A percentile compares a stretch with the other conserved stretches of the same genome.
Conservation (phyloP, 2,329 filamentous ascomycete genomes). For the Cryphonectria carpinicola region DNA sequence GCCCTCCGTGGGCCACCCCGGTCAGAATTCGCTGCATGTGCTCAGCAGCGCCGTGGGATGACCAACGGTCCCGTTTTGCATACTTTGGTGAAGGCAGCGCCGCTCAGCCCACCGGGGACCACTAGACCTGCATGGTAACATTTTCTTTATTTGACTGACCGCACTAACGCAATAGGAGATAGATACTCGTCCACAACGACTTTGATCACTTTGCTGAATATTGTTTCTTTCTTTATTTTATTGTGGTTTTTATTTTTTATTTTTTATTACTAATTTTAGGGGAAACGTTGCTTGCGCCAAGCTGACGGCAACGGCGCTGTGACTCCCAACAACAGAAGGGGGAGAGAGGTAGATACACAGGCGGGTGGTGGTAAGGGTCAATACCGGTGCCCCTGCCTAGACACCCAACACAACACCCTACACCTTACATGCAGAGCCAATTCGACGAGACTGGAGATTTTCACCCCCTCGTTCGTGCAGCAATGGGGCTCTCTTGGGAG, state of each 20-base stretch:
- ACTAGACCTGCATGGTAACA: conserved; percentile 18
- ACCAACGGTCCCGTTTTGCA: conserved; percentile 24
- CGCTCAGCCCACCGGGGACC: conserved; percentile 28
- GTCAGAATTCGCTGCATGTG: conserved; percentile 19
- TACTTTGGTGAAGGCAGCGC: conserved; percentile 25
- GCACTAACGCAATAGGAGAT: conserved; percentile 7
- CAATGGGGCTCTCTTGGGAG: conserved; percentile 9
- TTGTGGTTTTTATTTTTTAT: conserved; percentile 2
- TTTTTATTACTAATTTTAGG: conserved; percentile 24
- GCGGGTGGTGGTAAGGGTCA: conserved; percentile 18
- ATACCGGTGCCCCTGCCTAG: conserved; percentile 14
- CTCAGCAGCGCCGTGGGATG: conserved; percentile 25
- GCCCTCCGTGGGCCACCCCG: conserved; percentile 21
- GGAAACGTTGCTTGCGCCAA: conserved; percentile 18
- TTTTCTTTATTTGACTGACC: conserved; percentile 8
- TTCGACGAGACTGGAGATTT: conserved; percentile 20
- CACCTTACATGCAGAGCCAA: background rate
- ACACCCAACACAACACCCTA: background rate
- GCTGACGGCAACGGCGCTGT: conserved; percentile 9
- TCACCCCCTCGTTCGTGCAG: conserved; percentile 10
- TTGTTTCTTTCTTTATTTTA: background rate
- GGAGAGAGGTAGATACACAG: conserved; percentile 15
- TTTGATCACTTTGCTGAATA: conserved; percentile 15
- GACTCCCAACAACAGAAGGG: conserved; percentile 17
- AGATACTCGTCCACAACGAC: conserved; percentile 1